phyloP scores from a whole-genome alignment of 345 rosid species.

The Ceriops zippeliana region DNA sequence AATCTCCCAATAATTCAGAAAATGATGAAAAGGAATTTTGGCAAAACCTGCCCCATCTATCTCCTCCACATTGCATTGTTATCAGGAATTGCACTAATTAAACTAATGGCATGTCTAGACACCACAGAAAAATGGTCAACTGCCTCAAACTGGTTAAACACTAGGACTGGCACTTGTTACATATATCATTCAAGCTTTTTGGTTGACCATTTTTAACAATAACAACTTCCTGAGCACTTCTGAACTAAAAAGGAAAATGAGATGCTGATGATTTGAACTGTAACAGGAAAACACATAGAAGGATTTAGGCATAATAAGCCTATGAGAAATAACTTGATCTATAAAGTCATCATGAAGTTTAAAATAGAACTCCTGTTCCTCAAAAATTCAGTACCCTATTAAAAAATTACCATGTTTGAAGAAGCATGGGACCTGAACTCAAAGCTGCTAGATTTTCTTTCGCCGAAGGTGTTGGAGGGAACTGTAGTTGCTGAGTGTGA shows the following conservation, averaged over 20 bases:
- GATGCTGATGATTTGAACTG: too few relatives aligned
- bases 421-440: constrained; percentile 70
- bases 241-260: too few relatives aligned
- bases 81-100: neutral
- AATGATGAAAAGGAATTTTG: neutral
- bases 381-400: neutral
- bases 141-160: neutral
- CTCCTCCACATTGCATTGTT: constrained; percentile 6
- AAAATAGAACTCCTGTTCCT: neutral
- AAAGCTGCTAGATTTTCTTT: constrained; percentile 52
- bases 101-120: neutral
- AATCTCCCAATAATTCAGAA: neutral
- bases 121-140: neutral
- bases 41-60: neutral
- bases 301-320: too few relatives aligned
- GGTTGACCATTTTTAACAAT: too few relatives aligned
- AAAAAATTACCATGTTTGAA: constrained; percentile 63
- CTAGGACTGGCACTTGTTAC: too few relatives aligned
- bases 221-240: too few relatives aligned
- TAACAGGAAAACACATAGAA: too few relatives aligned
- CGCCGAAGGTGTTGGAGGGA: constrained; percentile 42
- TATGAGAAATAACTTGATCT: too few relatives aligned
- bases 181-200: too few relatives aligned
- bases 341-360: neutral
- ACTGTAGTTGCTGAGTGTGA: constrained; percentile 36